These are phyloP conservation scores for Cenchrus fungigraminus DNA, from an alignment of 176 grass and related monocot genomes.

Conservation along the genomic window DNA sequence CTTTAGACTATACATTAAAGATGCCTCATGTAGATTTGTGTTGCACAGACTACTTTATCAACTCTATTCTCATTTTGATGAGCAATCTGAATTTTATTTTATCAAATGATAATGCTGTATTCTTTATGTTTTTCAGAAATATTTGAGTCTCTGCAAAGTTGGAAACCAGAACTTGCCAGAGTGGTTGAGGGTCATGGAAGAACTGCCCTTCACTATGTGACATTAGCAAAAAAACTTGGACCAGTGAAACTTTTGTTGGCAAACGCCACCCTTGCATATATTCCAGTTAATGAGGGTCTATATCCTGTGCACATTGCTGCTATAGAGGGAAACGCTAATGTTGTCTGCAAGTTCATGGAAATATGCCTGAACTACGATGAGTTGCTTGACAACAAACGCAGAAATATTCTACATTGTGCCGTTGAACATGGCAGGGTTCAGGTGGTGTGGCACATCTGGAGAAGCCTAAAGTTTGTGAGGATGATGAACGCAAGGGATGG, in stretches of 20 bases:
- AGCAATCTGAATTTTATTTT: not conserved
- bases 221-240: not conserved
- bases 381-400: conserved; percentile 31
- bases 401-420: conserved; percentile 33
- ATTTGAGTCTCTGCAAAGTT: not conserved
- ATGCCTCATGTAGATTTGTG: too few relatives aligned
- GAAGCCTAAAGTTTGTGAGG: not conserved
- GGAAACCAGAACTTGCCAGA: not conserved
- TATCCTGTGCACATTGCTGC: conserved; percentile 39
- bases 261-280: not conserved
- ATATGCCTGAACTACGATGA: conserved; percentile 26
- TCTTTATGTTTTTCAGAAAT: conserved; percentile 34
- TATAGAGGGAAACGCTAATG: not conserved
- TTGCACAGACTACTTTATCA: not conserved
- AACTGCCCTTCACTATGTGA: conserved; percentile 58
- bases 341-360: conserved; percentile 18
- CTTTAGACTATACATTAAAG: not conserved
- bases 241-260: conserved; percentile 36
- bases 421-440: not conserved
- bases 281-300: conserved; percentile 23
- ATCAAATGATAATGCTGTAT: not conserved
- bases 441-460: not conserved
- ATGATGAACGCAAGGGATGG: conserved; percentile 31
- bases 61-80: not conserved
- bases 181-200: conserved; percentile 21